Conservation (phyloP, 2,329 filamentous ascomycete species). For the Drechmeria coniospora region DNA sequence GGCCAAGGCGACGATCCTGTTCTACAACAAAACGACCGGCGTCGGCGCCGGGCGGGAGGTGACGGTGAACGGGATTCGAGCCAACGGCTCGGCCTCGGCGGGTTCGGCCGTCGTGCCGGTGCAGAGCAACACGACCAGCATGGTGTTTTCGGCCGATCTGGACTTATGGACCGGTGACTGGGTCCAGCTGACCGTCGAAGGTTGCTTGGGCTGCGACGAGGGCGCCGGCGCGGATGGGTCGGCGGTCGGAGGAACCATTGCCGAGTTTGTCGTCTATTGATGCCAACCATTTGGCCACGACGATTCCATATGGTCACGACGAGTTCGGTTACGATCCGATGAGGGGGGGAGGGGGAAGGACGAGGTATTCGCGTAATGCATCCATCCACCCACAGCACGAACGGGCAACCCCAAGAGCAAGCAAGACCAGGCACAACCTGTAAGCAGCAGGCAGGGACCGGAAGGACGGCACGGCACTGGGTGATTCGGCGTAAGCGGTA, state of each 20-base stretch:
- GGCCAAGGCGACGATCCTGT: not conserved
- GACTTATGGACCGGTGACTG: not conserved
- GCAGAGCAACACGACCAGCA: conserved; percentile 1
- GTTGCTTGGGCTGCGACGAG: conserved; percentile 1
- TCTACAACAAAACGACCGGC: conserved; percentile 1
- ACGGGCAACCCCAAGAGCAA: too few species aligned
- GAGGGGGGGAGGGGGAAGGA: too few species aligned
- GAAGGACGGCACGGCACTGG: too few species aligned
- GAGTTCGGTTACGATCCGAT: too few species aligned
- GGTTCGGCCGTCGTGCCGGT: not conserved
- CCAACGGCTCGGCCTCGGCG: not conserved
- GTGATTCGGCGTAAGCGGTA: too few species aligned
- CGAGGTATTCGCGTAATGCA: too few species aligned
- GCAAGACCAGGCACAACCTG: too few species aligned
- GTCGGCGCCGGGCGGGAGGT: not conserved
- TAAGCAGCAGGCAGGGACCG: too few species aligned
- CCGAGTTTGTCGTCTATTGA: conserved; percentile 1
- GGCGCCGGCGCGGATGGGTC: not conserved
- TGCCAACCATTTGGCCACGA: too few species aligned
- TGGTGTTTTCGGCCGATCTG: not conserved
- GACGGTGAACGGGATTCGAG: not conserved
- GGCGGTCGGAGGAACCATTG: conserved; percentile 1
- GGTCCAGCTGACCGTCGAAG: not conserved
- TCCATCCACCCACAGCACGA: too few species aligned
- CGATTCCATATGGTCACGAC: too few species aligned